A percentile compares a stretch with the other conserved stretches of the same genome.
Conservation (phyloP, 257 asterid genomes). For the Osmanthus fragrans region DNA sequence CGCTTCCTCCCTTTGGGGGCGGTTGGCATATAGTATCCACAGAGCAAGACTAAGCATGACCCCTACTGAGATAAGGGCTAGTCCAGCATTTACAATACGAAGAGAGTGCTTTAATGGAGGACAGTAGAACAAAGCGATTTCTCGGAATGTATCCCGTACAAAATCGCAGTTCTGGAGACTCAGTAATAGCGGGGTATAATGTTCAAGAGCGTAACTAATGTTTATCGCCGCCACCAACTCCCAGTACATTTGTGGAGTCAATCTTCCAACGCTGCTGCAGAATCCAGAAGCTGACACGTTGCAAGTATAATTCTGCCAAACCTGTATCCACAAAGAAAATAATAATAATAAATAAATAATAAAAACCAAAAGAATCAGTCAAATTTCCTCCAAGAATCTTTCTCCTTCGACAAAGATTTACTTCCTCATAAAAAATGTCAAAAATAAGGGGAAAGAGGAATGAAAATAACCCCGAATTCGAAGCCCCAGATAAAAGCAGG, state of each 20-base stretch:
- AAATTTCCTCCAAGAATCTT: background rate
- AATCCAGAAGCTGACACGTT: conserved; percentile 34
- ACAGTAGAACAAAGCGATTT: conserved; percentile 68
- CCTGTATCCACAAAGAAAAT: conserved; percentile 31
- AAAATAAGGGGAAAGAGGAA: background rate
- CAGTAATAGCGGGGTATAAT: conserved; percentile 71
- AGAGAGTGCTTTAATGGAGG: conserved; percentile 73
- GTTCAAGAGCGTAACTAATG: conserved; percentile 82
- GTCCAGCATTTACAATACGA: conserved; percentile 60
- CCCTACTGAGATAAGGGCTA: conserved; percentile 78
- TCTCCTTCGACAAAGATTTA: background rate
- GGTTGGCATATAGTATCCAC: conserved; percentile 93
- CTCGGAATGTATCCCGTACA: conserved; percentile 77
- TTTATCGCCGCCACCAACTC: conserved; percentile 66
- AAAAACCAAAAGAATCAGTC: background rate
- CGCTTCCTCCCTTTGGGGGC: conserved; percentile 99
- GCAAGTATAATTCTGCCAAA: conserved; percentile 57
- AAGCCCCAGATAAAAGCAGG: background rate
- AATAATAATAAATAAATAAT: too few species aligned
- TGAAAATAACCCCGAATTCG: background rate
- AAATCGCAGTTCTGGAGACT: conserved; percentile 86
- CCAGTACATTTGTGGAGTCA: conserved; percentile 49
- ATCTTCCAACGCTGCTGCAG: conserved; percentile 50
- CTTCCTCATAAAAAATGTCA: background rate
- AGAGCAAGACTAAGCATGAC: conserved; percentile 90